Conservation (phyloP, 352 stramenopile species). For the Phytophthora niederhauseri region DNA sequence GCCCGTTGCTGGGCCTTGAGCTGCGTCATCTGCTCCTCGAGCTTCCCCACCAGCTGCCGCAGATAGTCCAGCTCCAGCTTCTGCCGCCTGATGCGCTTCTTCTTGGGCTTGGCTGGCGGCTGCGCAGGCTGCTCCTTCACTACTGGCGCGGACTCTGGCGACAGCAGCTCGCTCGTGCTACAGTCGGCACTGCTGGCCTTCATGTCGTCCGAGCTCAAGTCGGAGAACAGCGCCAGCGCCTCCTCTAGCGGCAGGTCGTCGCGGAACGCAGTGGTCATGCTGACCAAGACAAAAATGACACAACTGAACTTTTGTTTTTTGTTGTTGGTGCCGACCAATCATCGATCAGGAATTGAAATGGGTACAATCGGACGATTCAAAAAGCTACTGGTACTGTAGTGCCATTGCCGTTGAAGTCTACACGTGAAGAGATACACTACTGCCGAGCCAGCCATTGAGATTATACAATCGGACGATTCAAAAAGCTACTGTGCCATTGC, state of each 20-base stretch:
- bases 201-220: not conserved
- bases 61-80: constrained; percentile 48
- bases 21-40: constrained; percentile 29
- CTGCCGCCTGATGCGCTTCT: constrained; percentile 44
- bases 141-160: not conserved
- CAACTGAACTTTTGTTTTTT: not conserved
- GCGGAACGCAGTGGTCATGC: not conserved
- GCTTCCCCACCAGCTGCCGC: constrained; percentile 34
- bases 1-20: constrained; percentile 20
- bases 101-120: constrained; percentile 27
- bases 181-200: not conserved
- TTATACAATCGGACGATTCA: no score
- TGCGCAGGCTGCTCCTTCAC: constrained; percentile 3
- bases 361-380: not conserved
- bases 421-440: not conserved
- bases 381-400: not conserved
- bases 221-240: not conserved
- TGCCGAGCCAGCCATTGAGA: constrained; percentile 26
- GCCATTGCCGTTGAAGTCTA: not conserved
- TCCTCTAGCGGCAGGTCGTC: not conserved
- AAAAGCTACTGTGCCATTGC: no score
- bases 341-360: not conserved
- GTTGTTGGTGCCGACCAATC: not conserved
- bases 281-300: not conserved
- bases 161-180: not conserved